Conservation (phyloP, 148 eudicot species). For the Drosera capensis region DNA sequence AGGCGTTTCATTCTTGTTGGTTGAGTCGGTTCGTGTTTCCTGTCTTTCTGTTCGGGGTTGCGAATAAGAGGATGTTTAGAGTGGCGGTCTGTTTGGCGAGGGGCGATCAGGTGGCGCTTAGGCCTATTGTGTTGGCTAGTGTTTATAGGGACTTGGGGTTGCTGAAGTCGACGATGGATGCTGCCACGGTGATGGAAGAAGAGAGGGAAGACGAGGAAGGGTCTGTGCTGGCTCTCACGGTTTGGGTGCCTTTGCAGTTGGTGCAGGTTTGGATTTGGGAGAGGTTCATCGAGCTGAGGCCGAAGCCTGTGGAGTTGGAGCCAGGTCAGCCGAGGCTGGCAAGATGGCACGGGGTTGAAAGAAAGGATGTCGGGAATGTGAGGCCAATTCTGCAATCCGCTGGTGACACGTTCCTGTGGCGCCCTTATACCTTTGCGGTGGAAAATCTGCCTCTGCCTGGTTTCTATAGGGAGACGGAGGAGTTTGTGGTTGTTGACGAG, state of each 20-base stretch:
- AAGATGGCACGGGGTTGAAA: conserved; percentile 21
- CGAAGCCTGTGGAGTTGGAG: conserved; percentile 8
- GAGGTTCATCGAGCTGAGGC: conserved; percentile 26
- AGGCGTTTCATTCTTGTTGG: conserved; percentile 34
- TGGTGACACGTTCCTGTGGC: conserved; percentile 24
- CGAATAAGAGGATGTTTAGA: conserved; percentile 6
- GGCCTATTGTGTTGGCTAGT: conserved; percentile 24
- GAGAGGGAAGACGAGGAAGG: background rate
- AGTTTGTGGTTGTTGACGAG: conserved; percentile 2
- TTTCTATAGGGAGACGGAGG: conserved; percentile 13
- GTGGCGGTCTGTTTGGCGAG: conserved; percentile 24
- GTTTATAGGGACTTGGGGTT: conserved; percentile 29
- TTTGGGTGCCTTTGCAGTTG: conserved; percentile 22
- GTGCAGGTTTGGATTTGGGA: conserved; percentile 55
- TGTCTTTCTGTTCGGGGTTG: background rate
- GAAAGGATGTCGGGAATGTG: conserved; percentile 8
- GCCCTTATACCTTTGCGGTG: conserved; percentile 18
- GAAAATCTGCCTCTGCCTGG: background rate
- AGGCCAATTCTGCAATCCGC: conserved; percentile 15
- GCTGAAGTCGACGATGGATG: conserved; percentile 10
- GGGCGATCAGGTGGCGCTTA: conserved; percentile 24
- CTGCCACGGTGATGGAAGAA: background rate
- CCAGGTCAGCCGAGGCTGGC: conserved; percentile 23
- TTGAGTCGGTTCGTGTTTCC: conserved; percentile 31
- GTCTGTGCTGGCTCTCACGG: conserved; percentile 4